Conservation (phyloP, 2,329 filamentous ascomycete species). For the Epichloe elymi region DNA sequence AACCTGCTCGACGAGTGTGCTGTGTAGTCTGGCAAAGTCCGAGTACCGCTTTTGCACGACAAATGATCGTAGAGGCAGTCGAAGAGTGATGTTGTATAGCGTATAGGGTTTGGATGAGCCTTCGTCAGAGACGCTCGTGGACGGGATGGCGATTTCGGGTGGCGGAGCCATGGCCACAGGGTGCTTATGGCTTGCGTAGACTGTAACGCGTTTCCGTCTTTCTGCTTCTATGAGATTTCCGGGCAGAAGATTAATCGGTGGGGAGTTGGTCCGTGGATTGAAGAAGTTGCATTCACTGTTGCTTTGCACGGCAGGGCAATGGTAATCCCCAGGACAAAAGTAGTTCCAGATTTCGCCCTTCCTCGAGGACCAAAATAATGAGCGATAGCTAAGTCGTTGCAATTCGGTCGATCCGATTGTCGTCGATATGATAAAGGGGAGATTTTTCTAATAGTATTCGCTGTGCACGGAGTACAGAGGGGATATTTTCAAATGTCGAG, state of each 20-base stretch:
- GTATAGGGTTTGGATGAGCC: constrained; percentile 52
- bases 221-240: not conserved
- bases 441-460: not conserved
- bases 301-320: not conserved
- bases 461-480: not conserved
- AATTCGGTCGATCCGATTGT: not conserved
- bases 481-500: not conserved
- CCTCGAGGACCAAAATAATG: not conserved
- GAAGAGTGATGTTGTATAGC: constrained; percentile 65
- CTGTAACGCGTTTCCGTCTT: not conserved
- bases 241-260: not conserved
- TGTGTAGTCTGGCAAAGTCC: constrained; percentile 59
- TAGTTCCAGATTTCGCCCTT: not conserved
- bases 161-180: constrained; percentile 43
- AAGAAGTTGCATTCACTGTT: not conserved
- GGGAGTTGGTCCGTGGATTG: not conserved
- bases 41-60: constrained; percentile 73
- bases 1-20: constrained; percentile 44
- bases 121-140: constrained; percentile 44
- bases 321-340: not conserved
- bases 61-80: constrained; percentile 62
- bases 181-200: not conserved
- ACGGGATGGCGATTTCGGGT: constrained; percentile 53
- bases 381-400: not conserved
- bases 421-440: no score